phyloP scores from a whole-genome alignment of 2,329 filamentous ascomycete species.

The Drechmeria coniospora region DNA sequence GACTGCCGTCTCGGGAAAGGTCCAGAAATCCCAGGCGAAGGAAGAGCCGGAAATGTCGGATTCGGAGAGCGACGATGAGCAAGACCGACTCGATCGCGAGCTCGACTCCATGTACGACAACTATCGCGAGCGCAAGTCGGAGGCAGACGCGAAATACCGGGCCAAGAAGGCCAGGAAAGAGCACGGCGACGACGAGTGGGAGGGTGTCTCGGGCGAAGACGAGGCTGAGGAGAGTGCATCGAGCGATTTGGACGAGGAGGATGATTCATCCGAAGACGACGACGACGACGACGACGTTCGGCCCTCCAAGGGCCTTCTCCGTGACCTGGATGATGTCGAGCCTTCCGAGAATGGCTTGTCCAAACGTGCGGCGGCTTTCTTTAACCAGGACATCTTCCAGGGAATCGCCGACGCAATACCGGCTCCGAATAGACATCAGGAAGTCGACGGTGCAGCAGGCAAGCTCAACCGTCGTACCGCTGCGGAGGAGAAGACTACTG shows the following conservation, averaged over 20 bases:
- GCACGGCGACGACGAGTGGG: slow-evolving; percentile 78
- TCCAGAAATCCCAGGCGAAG: slow-evolving; percentile 40
- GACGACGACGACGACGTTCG: slow-evolving; percentile 13
- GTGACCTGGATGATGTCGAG: slow-evolving; percentile 24
- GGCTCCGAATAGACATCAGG: slow-evolving; percentile 22
- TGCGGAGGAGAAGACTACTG: too few relatives aligned
- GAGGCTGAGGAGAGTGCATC: slow-evolving; percentile 34
- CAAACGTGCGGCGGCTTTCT: slow-evolving; percentile 74
- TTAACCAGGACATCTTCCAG: slow-evolving; percentile 88
- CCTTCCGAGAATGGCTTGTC: slow-evolving; percentile 45
- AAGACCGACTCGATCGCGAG: slow-evolving; percentile 68
- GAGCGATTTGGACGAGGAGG: slow-evolving; percentile 44
- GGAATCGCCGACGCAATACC: slow-evolving; percentile 56
- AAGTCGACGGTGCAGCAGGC: too few relatives aligned
- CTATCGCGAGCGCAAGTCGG: slow-evolving; percentile 67
- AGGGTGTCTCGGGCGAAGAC: slow-evolving; percentile 62
- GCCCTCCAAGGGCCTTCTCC: slow-evolving; percentile 15
- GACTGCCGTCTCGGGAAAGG: slow-evolving; percentile 45
- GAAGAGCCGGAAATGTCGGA: slow-evolving; percentile 37
- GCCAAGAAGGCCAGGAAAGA: slow-evolving; percentile 79
- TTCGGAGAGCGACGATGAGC: slow-evolving; percentile 59
- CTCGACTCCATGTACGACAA: slow-evolving; percentile 78
- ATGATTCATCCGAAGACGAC: slow-evolving; percentile 21
- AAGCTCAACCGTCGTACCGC: too few relatives aligned
- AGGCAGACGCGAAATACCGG: slow-evolving; percentile 70